phyloP scores from a whole-genome alignment of 2,329 filamentous ascomycete species.

The Fusarium sp. region DNA sequence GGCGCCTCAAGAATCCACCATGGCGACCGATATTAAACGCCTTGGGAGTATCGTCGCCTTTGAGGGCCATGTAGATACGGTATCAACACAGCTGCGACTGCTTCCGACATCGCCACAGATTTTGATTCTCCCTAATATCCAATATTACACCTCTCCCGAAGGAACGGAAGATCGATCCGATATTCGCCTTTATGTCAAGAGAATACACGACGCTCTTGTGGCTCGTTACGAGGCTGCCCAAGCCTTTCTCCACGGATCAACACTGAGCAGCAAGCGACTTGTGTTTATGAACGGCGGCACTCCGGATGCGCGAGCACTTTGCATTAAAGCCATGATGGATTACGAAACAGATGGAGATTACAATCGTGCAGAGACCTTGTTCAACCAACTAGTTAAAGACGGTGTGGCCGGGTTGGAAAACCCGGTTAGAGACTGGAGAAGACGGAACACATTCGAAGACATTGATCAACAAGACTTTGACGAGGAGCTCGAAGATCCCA shows the following conservation, averaged over 20 bases:
- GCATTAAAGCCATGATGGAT: slow-evolving; percentile 68
- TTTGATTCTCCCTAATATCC: slow-evolving; percentile 68
- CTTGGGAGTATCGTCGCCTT: slow-evolving; percentile 71
- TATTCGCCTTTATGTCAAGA: slow-evolving; percentile 59
- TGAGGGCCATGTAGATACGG: slow-evolving; percentile 68
- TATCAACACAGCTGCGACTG: slow-evolving; percentile 72
- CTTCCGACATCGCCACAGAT: slow-evolving; percentile 72
- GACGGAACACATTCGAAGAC: slow-evolving; percentile 39
- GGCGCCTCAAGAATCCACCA: slow-evolving; percentile 38
- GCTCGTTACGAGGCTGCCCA: slow-evolving; percentile 64
- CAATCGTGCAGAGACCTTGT: slow-evolving; percentile 65
- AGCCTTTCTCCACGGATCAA: slow-evolving; percentile 65
- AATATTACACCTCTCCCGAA: slow-evolving; percentile 60
- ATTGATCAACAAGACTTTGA: slow-evolving; percentile 33
- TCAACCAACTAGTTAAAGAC: slow-evolving; percentile 65
- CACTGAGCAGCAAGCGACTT: slow-evolving; percentile 64
- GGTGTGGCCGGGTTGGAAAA: slow-evolving; percentile 60
- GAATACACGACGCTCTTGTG: slow-evolving; percentile 65
- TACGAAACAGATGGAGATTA: slow-evolving; percentile 66
- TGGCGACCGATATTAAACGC: slow-evolving; percentile 46
- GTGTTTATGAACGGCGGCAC: slow-evolving; percentile 75
- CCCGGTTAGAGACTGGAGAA: slow-evolving; percentile 43
- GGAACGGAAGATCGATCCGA: slow-evolving; percentile 51
- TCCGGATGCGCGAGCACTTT: slow-evolving; percentile 67
- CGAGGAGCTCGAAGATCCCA: slow-evolving; percentile 62